Percentiles rank a stretch among this genome's conserved stretches.
Conservation (phyloP, 441 rosid species). For the Gossypium schwendimanii region DNA sequence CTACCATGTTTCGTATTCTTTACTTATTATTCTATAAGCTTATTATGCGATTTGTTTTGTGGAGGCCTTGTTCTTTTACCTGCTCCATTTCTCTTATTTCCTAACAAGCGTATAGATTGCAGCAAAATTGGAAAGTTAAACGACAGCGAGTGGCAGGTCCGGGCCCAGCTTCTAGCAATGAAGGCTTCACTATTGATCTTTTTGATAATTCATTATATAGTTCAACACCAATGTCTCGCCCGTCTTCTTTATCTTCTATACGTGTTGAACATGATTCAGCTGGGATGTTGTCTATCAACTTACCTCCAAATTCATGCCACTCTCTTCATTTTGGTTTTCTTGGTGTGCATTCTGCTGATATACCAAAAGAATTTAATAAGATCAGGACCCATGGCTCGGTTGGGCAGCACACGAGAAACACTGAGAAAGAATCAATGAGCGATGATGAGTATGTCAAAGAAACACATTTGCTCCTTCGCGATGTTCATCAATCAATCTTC, state of each 20-base stretch:
- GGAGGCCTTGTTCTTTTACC: not conserved
- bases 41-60: not conserved
- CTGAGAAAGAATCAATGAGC: conserved; percentile 31
- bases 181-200: conserved; percentile 81
- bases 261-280: conserved; percentile 75
- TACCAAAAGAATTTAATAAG: conserved; percentile 28
- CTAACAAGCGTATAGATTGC: conserved; percentile 65
- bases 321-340: conserved; percentile 72
- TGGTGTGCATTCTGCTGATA: conserved; percentile 34
- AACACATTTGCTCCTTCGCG: conserved; percentile 59
- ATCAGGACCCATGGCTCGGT: conserved; percentile 16
- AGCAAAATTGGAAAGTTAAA: conserved; percentile 97
- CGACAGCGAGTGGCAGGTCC: conserved; percentile 68
- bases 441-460: conserved; percentile 63
- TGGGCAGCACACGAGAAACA: conserved; percentile 31
- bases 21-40: conserved; percentile 2
- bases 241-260: conserved; percentile 58
- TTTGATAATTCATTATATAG: conserved; percentile 56
- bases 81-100: not conserved
- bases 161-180: conserved; percentile 54
- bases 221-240: conserved; percentile 41
- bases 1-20: not conserved
- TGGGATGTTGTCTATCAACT: conserved; percentile 81
- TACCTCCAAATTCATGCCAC: conserved; percentile 66
- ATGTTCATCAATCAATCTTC: conserved; percentile 77